Base-by-base conservation (phyloP, 2,329 filamentous ascomycete genomes). In the Cytospora chrysosperma region DNA sequence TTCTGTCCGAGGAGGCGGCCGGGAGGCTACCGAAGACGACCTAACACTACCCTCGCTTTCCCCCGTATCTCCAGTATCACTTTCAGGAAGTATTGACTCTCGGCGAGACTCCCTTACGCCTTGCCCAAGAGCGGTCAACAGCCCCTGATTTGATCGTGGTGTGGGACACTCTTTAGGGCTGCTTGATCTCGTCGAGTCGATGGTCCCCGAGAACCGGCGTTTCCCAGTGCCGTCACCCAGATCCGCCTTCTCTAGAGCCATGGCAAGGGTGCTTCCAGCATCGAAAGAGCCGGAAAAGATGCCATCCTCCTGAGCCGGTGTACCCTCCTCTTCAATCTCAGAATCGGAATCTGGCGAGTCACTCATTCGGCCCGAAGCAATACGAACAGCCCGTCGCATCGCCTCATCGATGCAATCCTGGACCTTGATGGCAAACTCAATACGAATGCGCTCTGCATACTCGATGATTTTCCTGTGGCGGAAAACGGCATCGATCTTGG, bases 351-450 rank as follows among this genome's bases (percentile, higher is more conserved):
- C 85, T 28, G 84, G 81, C 1, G 92, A 94, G 71, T 96, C 93
- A 67, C 90, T 94, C 19, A 96, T 78, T 59, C 93, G 87, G 13
- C 94, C 94, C 51, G 91, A 88, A 53, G 92, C 92, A 69, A 97
- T 94, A 56, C 89, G 89, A 61, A 91, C 91, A 59, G 95, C 93
- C 76, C 98, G 97, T 68, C 86, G 86, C 76, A 98, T 85, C 10
- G 95, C 95, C 66, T 92, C 93, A 65, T 96, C 89, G 59, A 99
- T 97, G 73, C 95, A 99, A 70, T 97, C 92, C 72, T 98, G 92
- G 2, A 99, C 94, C 63, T 97, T 82, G 28, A 96, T 86, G 30
- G 94, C 90, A 71, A 97, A 96, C 72, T 99, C 95, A 54, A 97
- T 85, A 4, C 96, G 91, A 67, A 99, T 97, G 34, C 96, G 88